Base-by-base conservation (phyloP, 768 basidiomycete genomes). In the Tricholoma matsutake region DNA sequence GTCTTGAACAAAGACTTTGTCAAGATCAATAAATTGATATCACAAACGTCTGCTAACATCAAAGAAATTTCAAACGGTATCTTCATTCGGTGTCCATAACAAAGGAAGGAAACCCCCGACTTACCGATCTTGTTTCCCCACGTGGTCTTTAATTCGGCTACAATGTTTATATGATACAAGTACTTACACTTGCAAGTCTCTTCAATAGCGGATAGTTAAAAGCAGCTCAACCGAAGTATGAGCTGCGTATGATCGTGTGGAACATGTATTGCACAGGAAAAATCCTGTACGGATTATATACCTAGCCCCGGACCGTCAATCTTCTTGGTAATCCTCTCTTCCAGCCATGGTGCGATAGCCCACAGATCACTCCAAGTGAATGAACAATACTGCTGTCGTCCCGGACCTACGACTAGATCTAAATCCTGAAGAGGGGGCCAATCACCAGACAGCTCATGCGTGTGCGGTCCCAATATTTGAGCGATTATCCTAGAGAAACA, bases 301-400 rank as follows among this genome's bases (percentile, higher is more conserved):
- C 91, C 90, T 41, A 93, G 75, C n/a, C 91, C 89, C 54, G 83
- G 80, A 1, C 91, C 92, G 60, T 85, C 79, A 62, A 92, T 86
- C 67, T 78, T 82, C 67, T 79, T 86, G 31, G 85, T 81, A 59
- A 91, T 79, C 58, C 76, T 77, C 57, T 86, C 83, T 60, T 86
- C 81, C 76, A 93, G 82, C 92, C 92, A 93, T 3, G 90, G 92
- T 39, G 91, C 88, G 60, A 92, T 83, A 32, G 84, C 80, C 69
- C 79, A 79, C 39, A 94, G 73, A 69, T 93, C 92, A 18, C 76
- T 74, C 85, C 85, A 88, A 0, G 80, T 81, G 61, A 93, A 85
- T 10, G 89, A 91, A 6, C 83, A 84, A 69, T 86, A 92, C 54
- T 86, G 88, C 16, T 76, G 76, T 43, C 84, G 76, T 54, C 83